Evolutionary conservation across 108 stramenopile genomes (phyloP), one percentile per base, ranked within the genome.

Genomic region (Mediolabrus comicus): DNA sequence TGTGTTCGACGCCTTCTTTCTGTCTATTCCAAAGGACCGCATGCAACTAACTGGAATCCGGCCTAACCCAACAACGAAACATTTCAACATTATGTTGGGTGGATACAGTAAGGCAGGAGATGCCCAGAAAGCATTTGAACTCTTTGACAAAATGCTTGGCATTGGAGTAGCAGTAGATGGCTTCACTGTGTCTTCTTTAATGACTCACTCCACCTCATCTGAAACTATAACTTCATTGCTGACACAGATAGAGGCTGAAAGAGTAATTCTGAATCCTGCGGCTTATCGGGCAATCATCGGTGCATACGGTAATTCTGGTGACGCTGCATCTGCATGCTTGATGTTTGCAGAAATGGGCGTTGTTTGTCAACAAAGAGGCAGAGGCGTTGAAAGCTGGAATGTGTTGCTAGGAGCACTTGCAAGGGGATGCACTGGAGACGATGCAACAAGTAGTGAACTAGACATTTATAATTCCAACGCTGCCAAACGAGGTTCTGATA

Each of bases 21-120:
- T 78, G 19, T 41, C 35, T n/a, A 67, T 35, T 32, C 62, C 71
- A 17, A 72, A 65, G 53, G 46, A 77, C 35, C 59, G 39, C 17
- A 65, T 77, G 55, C 75, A 69, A 59, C n/a, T 69, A 35, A 61
- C 75, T 27, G 32, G 41, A 19, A 49, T 61, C 19, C 41, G 31
- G 19, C 71, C 81, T 53, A 29, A 49, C 29, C 86, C 89, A 4
- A 63, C 54, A 41, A 84, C 77, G 8, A 70, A 82, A 32, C 89
- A 89, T 41, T 94, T 87, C 83, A 94, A 91, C 59, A 77, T 88
- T 30, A 52, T 94, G 6, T 39, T 94, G 16, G 82, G 85, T n/a
- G 89, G 88, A 24, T 94, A 90, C 39, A 65, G 81, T 29, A 80
- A 68, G 49, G 19, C 56, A 41, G 58, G 58, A 43, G 39, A 72